Conservation (phyloP, 495 filamentous ascomycete genomes). For the Tetracladium marchalianum region DNA sequence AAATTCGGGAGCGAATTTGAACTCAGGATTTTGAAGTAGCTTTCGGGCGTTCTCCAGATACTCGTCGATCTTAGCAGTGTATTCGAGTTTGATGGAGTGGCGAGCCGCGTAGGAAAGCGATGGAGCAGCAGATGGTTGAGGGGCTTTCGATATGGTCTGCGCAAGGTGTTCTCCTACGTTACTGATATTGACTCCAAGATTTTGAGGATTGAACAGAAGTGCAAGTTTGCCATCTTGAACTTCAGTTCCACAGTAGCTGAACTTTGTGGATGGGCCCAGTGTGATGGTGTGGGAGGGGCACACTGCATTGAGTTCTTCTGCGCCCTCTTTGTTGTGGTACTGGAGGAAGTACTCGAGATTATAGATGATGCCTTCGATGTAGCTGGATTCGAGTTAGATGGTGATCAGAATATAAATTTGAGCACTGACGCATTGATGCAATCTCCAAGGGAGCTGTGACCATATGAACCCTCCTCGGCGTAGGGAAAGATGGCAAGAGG, state of each 20-base stretch:
- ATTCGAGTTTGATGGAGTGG: conserved; percentile 31
- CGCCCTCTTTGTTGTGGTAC: conserved; percentile 25
- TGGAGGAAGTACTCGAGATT: conserved; percentile 28
- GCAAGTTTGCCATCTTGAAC: conserved; percentile 35
- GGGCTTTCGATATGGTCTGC: conserved; percentile 32
- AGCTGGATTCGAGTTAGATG: conserved; percentile 21
- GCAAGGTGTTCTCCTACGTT: conserved; percentile 26
- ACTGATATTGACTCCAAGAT: conserved; percentile 36
- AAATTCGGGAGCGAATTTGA: conserved; percentile 35
- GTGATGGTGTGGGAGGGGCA: conserved; percentile 33
- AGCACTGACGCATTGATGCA: conserved; percentile 32
- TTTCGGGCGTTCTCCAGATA: conserved; percentile 26
- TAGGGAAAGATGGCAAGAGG: conserved; percentile 37
- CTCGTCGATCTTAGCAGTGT: conserved; percentile 28
- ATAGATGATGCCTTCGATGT: conserved; percentile 31
- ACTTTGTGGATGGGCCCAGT: conserved; percentile 29
- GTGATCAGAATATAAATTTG: background rate
- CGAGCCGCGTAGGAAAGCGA: conserved; percentile 34
- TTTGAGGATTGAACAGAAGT: conserved; percentile 32
- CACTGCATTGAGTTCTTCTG: conserved; percentile 38
- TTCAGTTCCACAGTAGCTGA: conserved; percentile 34
- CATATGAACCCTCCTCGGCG: conserved; percentile 34
- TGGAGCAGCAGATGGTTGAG: conserved; percentile 18
- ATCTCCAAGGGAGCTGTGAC: conserved; percentile 32
- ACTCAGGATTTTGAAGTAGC: conserved; percentile 29